Conservation (phyloP, 495 filamentous ascomycete species). For the Penicillium odoratum region DNA sequence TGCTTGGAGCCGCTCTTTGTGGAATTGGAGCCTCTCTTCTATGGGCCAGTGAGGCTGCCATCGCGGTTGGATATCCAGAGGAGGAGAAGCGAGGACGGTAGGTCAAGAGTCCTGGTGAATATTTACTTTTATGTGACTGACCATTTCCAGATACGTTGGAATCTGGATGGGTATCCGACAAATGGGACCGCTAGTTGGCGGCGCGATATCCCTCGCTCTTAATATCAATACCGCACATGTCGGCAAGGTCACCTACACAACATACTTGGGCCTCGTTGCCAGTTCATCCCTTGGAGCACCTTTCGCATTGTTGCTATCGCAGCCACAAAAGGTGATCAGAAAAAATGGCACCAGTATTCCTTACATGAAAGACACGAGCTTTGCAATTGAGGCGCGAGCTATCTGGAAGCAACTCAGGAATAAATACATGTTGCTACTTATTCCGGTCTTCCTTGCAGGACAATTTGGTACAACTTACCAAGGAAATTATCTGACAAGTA, state of each 20-base stretch:
- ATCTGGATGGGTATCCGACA: constrained; percentile 61
- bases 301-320: constrained; percentile 50
- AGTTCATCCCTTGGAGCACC: constrained; percentile 55
- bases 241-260: constrained; percentile 55
- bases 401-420: constrained; percentile 47
- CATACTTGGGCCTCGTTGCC: constrained; percentile 55
- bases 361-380: constrained; percentile 41
- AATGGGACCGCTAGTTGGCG: constrained; percentile 55
- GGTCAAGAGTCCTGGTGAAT: neutral
- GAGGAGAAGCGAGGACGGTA: constrained; percentile 52
- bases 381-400: constrained; percentile 45
- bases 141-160: constrained; percentile 33
- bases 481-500: constrained; percentile 55
- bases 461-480: constrained; percentile 57
- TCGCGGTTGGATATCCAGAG: constrained; percentile 58
- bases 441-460: constrained; percentile 55
- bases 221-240: constrained; percentile 46
- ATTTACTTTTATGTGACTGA: neutral
- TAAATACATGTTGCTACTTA: constrained; percentile 51
- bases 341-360: constrained; percentile 45
- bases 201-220: constrained; percentile 55
- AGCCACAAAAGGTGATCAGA: constrained; percentile 55
- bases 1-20: constrained; percentile 56
- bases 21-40: constrained; percentile 52
- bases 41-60: constrained; percentile 60